Evolutionary conservation across 108 stramenopile genomes (phyloP).

Genomic region (Seminavis robusta): DNA sequence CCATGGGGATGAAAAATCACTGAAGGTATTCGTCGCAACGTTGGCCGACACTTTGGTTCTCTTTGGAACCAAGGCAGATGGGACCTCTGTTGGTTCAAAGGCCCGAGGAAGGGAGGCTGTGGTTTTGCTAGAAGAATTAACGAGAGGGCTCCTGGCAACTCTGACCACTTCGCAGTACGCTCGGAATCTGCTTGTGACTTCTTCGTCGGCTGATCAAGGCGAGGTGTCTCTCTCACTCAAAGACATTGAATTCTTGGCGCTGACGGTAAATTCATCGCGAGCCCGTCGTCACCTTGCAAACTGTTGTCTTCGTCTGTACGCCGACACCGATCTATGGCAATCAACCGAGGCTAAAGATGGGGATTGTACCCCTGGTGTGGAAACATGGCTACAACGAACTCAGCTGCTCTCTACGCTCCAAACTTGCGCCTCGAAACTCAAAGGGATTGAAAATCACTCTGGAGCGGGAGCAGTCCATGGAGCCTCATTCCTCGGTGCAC

Average conservation of each 20-base stretch:
- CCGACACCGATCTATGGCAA: slow-evolving; percentile 24
- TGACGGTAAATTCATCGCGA: slow-evolving; percentile 49
- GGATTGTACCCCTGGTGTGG: slow-evolving; percentile 20
- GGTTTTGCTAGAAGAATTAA: slow-evolving; percentile 60
- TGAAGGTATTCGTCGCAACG: slow-evolving; percentile 29
- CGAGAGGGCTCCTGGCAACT: slow-evolving; percentile 39
- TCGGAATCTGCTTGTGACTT: slow-evolving; percentile 18
- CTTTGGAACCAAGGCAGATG: not conserved
- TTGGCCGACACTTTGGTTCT: slow-evolving; percentile 38
- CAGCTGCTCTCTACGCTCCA: no score
- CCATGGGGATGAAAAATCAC: slow-evolving; percentile 48
- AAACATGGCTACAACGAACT: no score
- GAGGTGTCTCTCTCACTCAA: slow-evolving; percentile 21
- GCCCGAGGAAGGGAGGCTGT: slow-evolving; percentile 18
- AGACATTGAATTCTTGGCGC: slow-evolving; percentile 24
- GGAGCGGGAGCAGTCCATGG: slow-evolving; percentile 62
- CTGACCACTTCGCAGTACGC: slow-evolving; percentile 47
- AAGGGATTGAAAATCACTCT: no score
- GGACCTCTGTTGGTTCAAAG: not conserved
- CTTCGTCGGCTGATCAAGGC: slow-evolving; percentile 11
- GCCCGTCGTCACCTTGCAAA: slow-evolving; percentile 58
- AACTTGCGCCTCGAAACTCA: no score
- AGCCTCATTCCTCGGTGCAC: slow-evolving; percentile 59
- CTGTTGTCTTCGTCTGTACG: slow-evolving; percentile 29
- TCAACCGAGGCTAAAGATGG: slow-evolving; percentile 10